phyloP scores from a whole-genome alignment of 2,329 filamentous ascomycete genomes.

The Exophiala sp. region DNA sequence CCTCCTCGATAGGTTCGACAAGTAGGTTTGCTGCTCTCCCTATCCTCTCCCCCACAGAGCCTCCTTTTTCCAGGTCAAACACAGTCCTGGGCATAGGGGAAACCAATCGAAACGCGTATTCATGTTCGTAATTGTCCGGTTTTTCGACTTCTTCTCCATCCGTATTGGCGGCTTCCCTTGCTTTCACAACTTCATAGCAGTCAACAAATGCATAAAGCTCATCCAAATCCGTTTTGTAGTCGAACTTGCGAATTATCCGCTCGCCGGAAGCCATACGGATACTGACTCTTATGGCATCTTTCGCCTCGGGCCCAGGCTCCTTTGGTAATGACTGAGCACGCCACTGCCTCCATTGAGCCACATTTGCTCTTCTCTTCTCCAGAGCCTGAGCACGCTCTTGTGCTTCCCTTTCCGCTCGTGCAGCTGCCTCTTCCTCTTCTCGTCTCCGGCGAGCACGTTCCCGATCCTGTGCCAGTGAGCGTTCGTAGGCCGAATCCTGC shows the following conservation, averaged over 20 bases:
- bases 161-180: slow-evolving; percentile 28
- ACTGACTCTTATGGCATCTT: slow-evolving; percentile 66
- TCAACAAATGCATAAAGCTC: slow-evolving; percentile 96
- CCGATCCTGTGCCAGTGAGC: slow-evolving; percentile 78
- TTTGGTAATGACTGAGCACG: slow-evolving; percentile 59
- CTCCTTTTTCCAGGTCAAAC: slow-evolving; percentile 62
- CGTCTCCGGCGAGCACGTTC: slow-evolving; percentile 71
- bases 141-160: slow-evolving; percentile 40
- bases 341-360: slow-evolving; percentile 73
- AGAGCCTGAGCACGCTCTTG: slow-evolving; percentile 41
- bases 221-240: slow-evolving; percentile 64
- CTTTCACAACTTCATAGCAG: slow-evolving; percentile 64
- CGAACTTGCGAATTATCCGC: slow-evolving; percentile 71
- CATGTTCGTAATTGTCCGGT: slow-evolving; percentile 67
- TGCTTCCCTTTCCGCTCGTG: slow-evolving; percentile 59
- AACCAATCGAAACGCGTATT: slow-evolving; percentile 79
- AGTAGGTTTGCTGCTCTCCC: slow-evolving; percentile 84
- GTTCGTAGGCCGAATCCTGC: slow-evolving; percentile 90
- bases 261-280: slow-evolving; percentile 60
- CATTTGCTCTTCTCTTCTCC: slow-evolving; percentile 50
- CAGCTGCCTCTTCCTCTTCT: slow-evolving; percentile 64
- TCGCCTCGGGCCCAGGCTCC: slow-evolving; percentile 61
- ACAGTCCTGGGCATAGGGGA: slow-evolving; percentile 77
- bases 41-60: slow-evolving; percentile 66
- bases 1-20: slow-evolving; percentile 62